Evolutionary conservation across 169 alveolate genomes (phyloP).

Genomic region (Eimeria nieschulzi): DNA sequence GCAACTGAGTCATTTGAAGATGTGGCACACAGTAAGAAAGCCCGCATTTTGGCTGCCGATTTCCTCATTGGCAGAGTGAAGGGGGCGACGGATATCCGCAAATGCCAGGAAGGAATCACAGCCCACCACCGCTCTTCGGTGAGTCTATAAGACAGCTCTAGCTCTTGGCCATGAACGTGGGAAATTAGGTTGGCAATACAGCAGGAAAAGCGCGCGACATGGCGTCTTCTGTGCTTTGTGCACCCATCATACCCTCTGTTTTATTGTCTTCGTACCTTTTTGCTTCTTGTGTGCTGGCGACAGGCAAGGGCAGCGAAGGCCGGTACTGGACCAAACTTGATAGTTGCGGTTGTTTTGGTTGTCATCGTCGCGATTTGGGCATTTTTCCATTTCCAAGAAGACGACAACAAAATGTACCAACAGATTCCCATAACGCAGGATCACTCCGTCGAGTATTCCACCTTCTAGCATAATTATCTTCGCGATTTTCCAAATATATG

Average conservation of each 20-base stretch:
- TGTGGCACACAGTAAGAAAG: slow-evolving; percentile 67
- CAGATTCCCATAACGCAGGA: slow-evolving; percentile 8
- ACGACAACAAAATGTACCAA: slow-evolving; percentile 24
- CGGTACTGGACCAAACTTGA: not conserved
- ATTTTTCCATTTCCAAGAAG: slow-evolving; percentile 44
- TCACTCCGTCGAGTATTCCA: not conserved
- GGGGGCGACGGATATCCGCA: slow-evolving; percentile 34
- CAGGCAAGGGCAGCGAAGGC: not conserved
- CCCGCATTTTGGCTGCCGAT: slow-evolving; percentile 63
- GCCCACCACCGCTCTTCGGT: slow-evolving; percentile 70
- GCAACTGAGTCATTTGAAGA: slow-evolving; percentile 75
- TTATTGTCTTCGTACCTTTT: not conserved
- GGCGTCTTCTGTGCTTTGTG: no score
- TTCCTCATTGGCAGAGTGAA: slow-evolving; percentile 70
- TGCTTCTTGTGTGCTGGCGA: not conserved
- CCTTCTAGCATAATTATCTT: not conserved
- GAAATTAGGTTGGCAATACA: no score
- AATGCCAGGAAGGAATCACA: slow-evolving; percentile 86
- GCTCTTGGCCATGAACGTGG: no score
- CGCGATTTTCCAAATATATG: no score
- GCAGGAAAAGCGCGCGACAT: no score
- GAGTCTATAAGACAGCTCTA: no score
- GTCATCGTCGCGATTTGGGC: slow-evolving; percentile 58
- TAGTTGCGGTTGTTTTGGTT: slow-evolving; percentile 21
- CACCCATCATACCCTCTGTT: not conserved